Base-by-base conservation (phyloP, 352 stramenopile species). In the Albugo laibachii region DNA sequence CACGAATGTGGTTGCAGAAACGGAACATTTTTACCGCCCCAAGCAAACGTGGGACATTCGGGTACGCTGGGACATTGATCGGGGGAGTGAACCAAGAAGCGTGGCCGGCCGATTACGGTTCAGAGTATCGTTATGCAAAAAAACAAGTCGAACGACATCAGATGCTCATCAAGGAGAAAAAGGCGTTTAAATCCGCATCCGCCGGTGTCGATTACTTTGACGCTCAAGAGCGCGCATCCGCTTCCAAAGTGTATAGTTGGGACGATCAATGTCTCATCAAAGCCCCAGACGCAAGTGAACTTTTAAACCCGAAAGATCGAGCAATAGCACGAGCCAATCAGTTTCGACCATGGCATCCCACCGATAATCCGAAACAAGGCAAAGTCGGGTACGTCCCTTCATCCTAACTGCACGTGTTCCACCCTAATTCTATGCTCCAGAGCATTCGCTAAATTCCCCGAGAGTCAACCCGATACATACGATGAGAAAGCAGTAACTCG, bases 241-340 rank as follows among this genome's bases (percentile, higher is more conserved):
- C 70, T 1, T 71, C 66, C 5, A 55, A 57, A 0, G 52, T 82
- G 10, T 61, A 76, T 48, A 67, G 69, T 34, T 86, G 73, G 70
- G 73, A 83, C 52, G 73, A 81, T 20, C 56, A 72, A 24, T 86
- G 73, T 51, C 52, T 70, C 24, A 64, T 67, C 31, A 77, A 76
- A 39, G 62, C 62, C 0, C 66, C 62, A 13, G 70, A 66, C 4
- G 56, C 59, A 34, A 53, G 66, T n/a, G 73, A 81, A 35, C 55
- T 76, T 14, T 78, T 86, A 64, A 83, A 80, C 49, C 73, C 70
- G 1, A 83, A 82, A 44, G 73, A 83, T 50, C 66, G 73, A 13
- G 73, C 70, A 20, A 54, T 55, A 13, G 66, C 70, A 11, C 53
- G 56, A 2, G 69, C 73, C 10, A 43, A 63, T 19, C 77, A 63